These are phyloP conservation scores for Physaria fendleri DNA, from an alignment of 345 rosid species.

Conservation along the genomic window DNA sequence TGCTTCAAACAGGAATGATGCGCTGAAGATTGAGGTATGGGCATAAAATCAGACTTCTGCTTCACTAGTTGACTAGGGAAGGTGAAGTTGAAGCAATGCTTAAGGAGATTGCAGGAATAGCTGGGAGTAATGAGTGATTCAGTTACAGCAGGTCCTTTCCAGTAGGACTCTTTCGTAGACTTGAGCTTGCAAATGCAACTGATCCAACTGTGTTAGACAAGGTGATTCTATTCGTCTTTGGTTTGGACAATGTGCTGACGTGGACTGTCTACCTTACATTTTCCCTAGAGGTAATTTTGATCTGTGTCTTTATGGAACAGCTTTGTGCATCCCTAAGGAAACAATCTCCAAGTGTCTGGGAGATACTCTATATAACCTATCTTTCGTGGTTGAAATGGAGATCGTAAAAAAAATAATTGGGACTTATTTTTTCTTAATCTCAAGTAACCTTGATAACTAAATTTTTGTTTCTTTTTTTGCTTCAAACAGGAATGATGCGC, in stretches of 20 bases:
- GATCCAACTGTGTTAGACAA: constrained; percentile 82
- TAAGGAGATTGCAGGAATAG: constrained; percentile 80
- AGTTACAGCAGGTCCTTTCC: constrained; percentile 99
- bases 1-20: constrained; percentile 51
- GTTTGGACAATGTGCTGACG: background rate
- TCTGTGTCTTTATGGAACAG: too few species aligned
- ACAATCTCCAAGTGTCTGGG: too few species aligned
- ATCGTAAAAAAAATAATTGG: too few species aligned
- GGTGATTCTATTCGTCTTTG: constrained; percentile 33
- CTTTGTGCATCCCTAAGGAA: too few species aligned
- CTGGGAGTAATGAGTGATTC: constrained; percentile 61
- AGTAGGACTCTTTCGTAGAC: constrained; percentile 89
- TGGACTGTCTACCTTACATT: background rate
- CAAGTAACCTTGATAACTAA: too few species aligned
- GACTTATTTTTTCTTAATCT: too few species aligned
- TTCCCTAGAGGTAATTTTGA: background rate
- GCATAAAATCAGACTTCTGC: constrained; percentile 59
- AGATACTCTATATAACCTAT: too few species aligned
- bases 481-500: constrained; percentile 61
- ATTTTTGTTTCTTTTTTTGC: too few species aligned
- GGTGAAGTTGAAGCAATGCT: constrained; percentile 78
- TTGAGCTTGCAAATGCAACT: constrained; percentile 83
- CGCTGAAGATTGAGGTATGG: constrained; percentile 92
- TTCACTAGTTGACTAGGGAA: constrained; percentile 63
- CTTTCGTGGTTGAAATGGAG: too few species aligned